phyloP scores from a whole-genome alignment of 1,284 basidiomycete genomes.

The Ceratobasidium papillatum region DNA sequence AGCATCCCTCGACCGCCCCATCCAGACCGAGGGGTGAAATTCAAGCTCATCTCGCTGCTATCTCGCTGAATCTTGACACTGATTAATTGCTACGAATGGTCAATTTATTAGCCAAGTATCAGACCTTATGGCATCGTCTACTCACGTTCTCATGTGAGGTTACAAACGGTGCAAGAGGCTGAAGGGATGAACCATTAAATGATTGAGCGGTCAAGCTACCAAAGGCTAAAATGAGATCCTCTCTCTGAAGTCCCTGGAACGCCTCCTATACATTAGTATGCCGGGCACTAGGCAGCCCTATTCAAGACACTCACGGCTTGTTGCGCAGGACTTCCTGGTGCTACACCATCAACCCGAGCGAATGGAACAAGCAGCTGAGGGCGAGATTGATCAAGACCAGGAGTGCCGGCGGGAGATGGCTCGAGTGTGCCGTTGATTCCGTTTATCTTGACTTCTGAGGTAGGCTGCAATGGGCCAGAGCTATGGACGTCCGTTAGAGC shows the following conservation, averaged over 20 bases:
- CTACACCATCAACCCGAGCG: constrained; percentile 80
- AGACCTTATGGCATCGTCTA: constrained; percentile 27
- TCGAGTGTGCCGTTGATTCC: constrained; percentile 8
- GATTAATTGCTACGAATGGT: constrained; percentile 59
- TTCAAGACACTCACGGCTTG: constrained; percentile 68
- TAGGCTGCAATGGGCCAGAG: constrained; percentile 51
- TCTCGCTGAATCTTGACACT: constrained; percentile 56
- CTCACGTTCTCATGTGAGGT: constrained; percentile 76
- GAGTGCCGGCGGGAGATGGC: constrained; percentile 26
- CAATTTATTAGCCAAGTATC: constrained; percentile 53
- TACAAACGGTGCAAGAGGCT: constrained; percentile 77
- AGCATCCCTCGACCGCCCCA: constrained; percentile 84
- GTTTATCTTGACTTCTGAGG: constrained; percentile 41
- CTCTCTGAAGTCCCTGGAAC: constrained; percentile 69
- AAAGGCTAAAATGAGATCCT: constrained; percentile 79
- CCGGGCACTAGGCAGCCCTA: background rate
- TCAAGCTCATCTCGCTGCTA: constrained; percentile 54
- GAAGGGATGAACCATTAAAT: constrained; percentile 64
- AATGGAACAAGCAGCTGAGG: constrained; percentile 53
- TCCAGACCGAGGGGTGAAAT: constrained; percentile 64
- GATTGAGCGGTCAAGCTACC: constrained; percentile 66
- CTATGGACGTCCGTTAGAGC: constrained; percentile 74
- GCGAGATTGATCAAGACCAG: constrained; percentile 30
- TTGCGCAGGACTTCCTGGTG: constrained; percentile 78
- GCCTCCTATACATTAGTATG: constrained; percentile 23